These are phyloP conservation scores for Pisolithus microcarpus DNA, from an alignment of 768 basidiomycete species.

Conservation along the genomic window DNA sequence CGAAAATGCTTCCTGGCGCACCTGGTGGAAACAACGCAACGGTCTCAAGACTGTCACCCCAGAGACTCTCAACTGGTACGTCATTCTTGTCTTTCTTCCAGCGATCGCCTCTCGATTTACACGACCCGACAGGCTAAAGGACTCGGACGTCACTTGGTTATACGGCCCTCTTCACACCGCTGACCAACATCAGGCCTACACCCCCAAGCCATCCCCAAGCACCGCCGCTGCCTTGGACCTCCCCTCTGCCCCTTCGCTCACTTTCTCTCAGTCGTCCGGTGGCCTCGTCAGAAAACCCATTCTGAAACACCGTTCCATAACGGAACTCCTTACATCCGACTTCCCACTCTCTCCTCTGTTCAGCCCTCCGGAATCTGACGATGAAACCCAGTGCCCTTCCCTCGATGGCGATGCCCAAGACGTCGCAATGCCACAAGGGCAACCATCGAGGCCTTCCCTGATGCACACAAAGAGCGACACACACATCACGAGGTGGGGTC, in stretches of 20 bases:
- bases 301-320: slow-evolving; percentile 89
- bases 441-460: slow-evolving; percentile 47
- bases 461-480: slow-evolving; percentile 87
- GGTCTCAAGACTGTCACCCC: slow-evolving; percentile 91
- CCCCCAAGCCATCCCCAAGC: slow-evolving; percentile 37
- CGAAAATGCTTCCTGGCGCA: slow-evolving; percentile 98
- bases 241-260: slow-evolving; percentile 28
- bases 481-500: slow-evolving; percentile 55
- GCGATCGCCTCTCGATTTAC: slow-evolving; percentile 8
- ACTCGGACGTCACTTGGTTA: slow-evolving; percentile 98
- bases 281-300: slow-evolving; percentile 66
- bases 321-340: slow-evolving; percentile 79
- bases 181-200: slow-evolving; percentile 66
- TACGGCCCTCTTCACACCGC: slow-evolving; percentile 96
- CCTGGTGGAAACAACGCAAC: slow-evolving; percentile 99
- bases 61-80: slow-evolving; percentile 97
- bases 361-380: slow-evolving; percentile 51
- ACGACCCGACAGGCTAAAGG: slow-evolving; percentile 73
- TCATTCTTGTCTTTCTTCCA: slow-evolving; percentile 9
- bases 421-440: not conserved
- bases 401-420: slow-evolving; percentile 14
- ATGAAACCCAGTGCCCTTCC: slow-evolving; percentile 23
- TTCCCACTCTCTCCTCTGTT: slow-evolving; percentile 57
- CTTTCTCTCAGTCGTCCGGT: slow-evolving; percentile 2
- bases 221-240: slow-evolving; percentile 31